These are phyloP conservation scores for Hypoxylon perforatum DNA, from an alignment of 495 filamentous ascomycete species.

Conservation along the genomic window DNA sequence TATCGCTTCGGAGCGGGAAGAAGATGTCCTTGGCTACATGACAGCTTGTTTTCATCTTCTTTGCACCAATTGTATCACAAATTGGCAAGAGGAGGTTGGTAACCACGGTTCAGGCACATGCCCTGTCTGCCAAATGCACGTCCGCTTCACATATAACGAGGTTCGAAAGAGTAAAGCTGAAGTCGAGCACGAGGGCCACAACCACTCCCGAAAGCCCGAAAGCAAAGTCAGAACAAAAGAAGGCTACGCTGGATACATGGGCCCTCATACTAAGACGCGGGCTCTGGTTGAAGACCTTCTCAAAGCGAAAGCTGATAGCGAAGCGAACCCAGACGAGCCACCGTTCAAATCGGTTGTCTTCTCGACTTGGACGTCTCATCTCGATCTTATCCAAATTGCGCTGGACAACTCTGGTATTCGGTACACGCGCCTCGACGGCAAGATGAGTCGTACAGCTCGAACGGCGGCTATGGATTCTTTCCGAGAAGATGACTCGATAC, in stretches of 20 bases:
- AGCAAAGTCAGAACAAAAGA: conserved; percentile 70
- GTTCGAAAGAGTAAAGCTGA: conserved; percentile 74
- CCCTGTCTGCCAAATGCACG: conserved; percentile 70
- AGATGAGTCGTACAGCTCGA: conserved; percentile 78
- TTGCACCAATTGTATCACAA: conserved; percentile 76
- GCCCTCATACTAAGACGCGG: conserved; percentile 90
- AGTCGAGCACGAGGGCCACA: conserved; percentile 62
- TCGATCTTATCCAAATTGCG: conserved; percentile 92
- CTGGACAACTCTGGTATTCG: conserved; percentile 72
- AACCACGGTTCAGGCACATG: conserved; percentile 61
- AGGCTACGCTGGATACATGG: conserved; percentile 81
- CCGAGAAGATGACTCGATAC: conserved; percentile 74
- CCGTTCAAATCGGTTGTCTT: conserved; percentile 93
- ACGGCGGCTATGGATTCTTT: conserved; percentile 79
- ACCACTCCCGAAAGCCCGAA: conserved; percentile 55
- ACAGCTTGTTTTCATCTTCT: conserved; percentile 85
- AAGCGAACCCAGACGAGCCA: conserved; percentile 63
- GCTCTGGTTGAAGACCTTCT: conserved; percentile 77
- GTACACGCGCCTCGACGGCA: conserved; percentile 88
- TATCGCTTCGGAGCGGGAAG: conserved; percentile 65
- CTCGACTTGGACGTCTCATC: conserved; percentile 91
- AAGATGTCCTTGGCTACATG: conserved; percentile 77
- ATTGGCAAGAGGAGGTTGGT: conserved; percentile 54
- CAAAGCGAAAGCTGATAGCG: conserved; percentile 67
- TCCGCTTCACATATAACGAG: conserved; percentile 68